A percentile compares a stretch with the other conserved stretches of the same genome.
Conservation (phyloP, 352 stramenopile genomes). For the Pythium pyrilobum region DNA sequence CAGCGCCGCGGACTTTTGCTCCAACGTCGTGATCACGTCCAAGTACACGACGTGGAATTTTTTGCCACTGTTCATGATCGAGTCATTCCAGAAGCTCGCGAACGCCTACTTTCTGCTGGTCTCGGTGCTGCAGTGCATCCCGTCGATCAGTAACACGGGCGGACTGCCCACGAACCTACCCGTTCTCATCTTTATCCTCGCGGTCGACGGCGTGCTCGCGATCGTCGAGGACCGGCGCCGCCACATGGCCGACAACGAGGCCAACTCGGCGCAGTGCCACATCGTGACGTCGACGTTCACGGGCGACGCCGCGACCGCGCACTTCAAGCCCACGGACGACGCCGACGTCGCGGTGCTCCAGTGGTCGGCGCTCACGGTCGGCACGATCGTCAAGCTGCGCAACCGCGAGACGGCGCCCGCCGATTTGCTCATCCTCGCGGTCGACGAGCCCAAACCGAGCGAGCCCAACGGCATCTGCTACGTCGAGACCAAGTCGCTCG, state of each 20-base stretch:
- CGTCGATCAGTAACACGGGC: slow-evolving; percentile 64
- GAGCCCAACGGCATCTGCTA: slow-evolving; percentile 79
- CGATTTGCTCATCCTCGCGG: slow-evolving; percentile 79
- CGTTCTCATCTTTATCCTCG: slow-evolving; percentile 87
- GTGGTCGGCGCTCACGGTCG: slow-evolving; percentile 78
- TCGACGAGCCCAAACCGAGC: slow-evolving; percentile 57
- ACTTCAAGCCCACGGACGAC: slow-evolving; percentile 30
- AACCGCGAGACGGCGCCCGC: slow-evolving; percentile 79
- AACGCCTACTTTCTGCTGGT: slow-evolving; percentile 94
- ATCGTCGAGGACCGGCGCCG: slow-evolving; percentile 81
- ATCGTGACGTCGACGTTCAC: slow-evolving; percentile 50
- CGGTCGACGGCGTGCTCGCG: slow-evolving; percentile 79
- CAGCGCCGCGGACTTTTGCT: slow-evolving; percentile 36
- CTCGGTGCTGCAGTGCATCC: slow-evolving; percentile 77
- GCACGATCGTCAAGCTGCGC: slow-evolving; percentile 72
- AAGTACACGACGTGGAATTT: slow-evolving; percentile 91
- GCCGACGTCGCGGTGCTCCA: slow-evolving; percentile 43
- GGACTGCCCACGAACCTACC: slow-evolving; percentile 75
- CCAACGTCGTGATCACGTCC: slow-evolving; percentile 89
- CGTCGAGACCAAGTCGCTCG: slow-evolving; percentile 89
- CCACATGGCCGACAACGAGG: slow-evolving; percentile 74
- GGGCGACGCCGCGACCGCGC: slow-evolving; percentile 16
- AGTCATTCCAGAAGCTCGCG: slow-evolving; percentile 82
- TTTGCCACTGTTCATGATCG: slow-evolving; percentile 83
- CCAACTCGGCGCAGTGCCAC: slow-evolving; percentile 70